Evolutionary conservation across 345 rosid genomes (phyloP).

Genomic region (Gossypium stocksii): DNA sequence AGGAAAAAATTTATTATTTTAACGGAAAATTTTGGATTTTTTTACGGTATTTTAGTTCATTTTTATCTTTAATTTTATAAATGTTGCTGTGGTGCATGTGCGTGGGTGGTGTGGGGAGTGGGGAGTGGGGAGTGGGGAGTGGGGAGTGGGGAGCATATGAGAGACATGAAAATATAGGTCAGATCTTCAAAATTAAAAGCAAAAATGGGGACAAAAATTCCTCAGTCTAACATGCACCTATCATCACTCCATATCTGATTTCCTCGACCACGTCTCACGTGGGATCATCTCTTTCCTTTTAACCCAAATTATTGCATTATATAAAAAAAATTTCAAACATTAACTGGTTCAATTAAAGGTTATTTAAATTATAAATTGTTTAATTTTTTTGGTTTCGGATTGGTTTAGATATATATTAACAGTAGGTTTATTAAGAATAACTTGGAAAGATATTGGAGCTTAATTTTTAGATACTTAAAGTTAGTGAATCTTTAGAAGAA

Average conservation of each 20-base stretch:
- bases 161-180: not conserved
- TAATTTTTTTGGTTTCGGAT: too few species aligned
- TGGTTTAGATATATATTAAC: too few species aligned
- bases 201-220: conserved; percentile 16
- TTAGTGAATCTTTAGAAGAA: too few species aligned
- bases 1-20: too few species aligned
- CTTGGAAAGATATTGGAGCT: too few species aligned
- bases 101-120: not conserved
- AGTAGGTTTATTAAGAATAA: too few species aligned
- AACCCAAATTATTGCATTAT: not conserved
- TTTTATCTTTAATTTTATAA: not conserved
- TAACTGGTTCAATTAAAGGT: too few species aligned
- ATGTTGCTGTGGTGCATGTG: not conserved
- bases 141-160: not conserved
- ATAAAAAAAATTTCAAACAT: too few species aligned
- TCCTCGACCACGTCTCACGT: not conserved
- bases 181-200: not conserved
- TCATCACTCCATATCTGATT: not conserved
- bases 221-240: conserved; percentile 4
- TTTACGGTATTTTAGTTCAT: too few species aligned
- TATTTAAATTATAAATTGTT: too few species aligned
- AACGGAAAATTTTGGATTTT: too few species aligned
- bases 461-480: too few species aligned
- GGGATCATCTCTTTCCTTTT: not conserved
- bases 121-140: not conserved